Conservation (phyloP, 768 basidiomycete genomes). For the Serendipita sp. region DNA sequence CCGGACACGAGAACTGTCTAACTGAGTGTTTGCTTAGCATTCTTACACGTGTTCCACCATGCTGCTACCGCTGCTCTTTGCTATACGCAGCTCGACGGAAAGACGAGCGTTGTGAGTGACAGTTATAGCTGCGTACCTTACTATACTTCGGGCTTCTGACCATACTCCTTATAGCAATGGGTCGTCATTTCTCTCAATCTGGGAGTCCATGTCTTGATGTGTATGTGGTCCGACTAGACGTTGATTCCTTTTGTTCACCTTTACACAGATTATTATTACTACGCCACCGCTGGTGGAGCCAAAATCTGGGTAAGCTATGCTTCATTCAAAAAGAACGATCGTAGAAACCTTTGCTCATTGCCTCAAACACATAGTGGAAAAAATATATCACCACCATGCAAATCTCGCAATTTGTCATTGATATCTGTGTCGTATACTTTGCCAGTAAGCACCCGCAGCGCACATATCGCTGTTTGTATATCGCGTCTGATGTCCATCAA, state of each 20-base stretch:
- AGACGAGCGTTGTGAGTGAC: slow-evolving; percentile 21
- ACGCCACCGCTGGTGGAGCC: slow-evolving; percentile 31
- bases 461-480: slow-evolving; percentile 4
- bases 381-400: slow-evolving; percentile 34
- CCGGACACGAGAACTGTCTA: background rate
- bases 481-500: background rate
- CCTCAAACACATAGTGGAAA: slow-evolving; percentile 26
- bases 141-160: background rate
- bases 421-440: slow-evolving; percentile 32
- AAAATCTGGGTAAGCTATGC: slow-evolving; percentile 28
- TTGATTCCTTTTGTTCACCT: background rate
- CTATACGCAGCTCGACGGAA: slow-evolving; percentile 30
- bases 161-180: slow-evolving; percentile 23
- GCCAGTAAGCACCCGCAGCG: slow-evolving; percentile 21
- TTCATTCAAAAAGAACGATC: too few species aligned
- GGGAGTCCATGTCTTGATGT: slow-evolving; percentile 35
- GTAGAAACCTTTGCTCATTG: background rate
- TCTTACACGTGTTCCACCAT: slow-evolving; percentile 36
- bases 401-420: slow-evolving; percentile 34
- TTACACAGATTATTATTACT: slow-evolving; percentile 33
- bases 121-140: background rate
- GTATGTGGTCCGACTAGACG: slow-evolving; percentile 11
- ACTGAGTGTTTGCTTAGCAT: slow-evolving; percentile 17
- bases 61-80: slow-evolving; percentile 31
- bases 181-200: slow-evolving; percentile 32